These are phyloP conservation scores for Calonectria leucothoes DNA, from an alignment of 2,329 filamentous ascomycete genomes.

Conservation along the genomic window DNA sequence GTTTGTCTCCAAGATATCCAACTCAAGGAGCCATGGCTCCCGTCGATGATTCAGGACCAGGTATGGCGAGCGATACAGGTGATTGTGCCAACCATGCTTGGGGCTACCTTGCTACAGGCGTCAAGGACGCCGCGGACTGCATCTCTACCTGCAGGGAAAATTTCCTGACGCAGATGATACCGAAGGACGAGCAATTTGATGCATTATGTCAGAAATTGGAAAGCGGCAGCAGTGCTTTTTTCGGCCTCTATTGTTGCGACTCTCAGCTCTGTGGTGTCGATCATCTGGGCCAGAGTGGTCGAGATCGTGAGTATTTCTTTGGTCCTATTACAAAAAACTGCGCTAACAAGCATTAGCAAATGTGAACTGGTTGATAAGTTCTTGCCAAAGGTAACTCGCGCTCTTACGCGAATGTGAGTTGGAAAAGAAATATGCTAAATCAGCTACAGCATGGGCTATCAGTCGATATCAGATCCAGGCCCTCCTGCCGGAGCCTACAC, in stretches of 20 bases:
- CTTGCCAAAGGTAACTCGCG: constrained; percentile 59
- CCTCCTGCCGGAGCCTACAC: constrained; percentile 39
- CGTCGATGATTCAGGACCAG: neutral
- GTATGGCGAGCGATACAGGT: constrained; percentile 6
- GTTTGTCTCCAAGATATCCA: neutral
- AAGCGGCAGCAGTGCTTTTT: constrained; percentile 48
- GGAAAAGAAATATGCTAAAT: neutral
- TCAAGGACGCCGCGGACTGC: constrained; percentile 48
- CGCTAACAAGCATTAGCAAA: constrained; percentile 53
- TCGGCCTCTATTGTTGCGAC: constrained; percentile 65
- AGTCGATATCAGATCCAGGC: constrained; percentile 39
- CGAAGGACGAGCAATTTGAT: constrained; percentile 44
- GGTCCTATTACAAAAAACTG: neutral
- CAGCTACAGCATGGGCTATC: constrained; percentile 38
- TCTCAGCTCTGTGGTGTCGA: constrained; percentile 61
- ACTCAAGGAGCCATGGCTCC: constrained; percentile 14
- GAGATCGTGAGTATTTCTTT: constrained; percentile 55
- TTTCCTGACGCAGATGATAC: constrained; percentile 46
- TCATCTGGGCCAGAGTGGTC: constrained; percentile 43
- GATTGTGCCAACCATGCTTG: constrained; percentile 40
- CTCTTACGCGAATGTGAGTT: neutral
- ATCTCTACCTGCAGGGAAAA: constrained; percentile 47
- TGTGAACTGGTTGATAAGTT: constrained; percentile 62
- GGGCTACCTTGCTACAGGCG: constrained; percentile 44
- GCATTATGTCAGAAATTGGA: constrained; percentile 47